A percentile compares a stretch with the other conserved stretches of the same genome.
phyloP scores from a whole-genome alignment of 2,329 filamentous ascomycete species.

The Pezicula radicicola region DNA sequence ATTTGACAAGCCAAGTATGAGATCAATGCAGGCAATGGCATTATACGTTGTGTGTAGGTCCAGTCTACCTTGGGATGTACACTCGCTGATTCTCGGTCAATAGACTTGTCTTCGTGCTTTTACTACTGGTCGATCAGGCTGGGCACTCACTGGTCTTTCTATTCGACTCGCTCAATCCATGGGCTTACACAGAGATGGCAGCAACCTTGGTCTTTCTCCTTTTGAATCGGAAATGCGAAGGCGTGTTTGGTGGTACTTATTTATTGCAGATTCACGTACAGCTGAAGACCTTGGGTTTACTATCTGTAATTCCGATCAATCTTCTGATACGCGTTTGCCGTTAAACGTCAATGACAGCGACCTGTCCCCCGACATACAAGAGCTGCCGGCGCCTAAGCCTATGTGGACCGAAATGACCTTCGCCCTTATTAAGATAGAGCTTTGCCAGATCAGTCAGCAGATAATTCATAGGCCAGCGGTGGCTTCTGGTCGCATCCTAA shows the following conservation, averaged over 20 bases:
- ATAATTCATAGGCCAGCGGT: background rate
- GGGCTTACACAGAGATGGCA: slow-evolving; percentile 53
- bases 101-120: slow-evolving; percentile 41
- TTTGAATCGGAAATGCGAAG: slow-evolving; percentile 56
- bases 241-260: slow-evolving; percentile 54
- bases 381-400: slow-evolving; percentile 3
- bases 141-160: slow-evolving; percentile 52
- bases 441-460: slow-evolving; percentile 4
- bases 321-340: slow-evolving; percentile 53
- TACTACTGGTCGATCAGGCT: slow-evolving; percentile 32
- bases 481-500: background rate
- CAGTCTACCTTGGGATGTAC: background rate
- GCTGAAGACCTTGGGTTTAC: slow-evolving; percentile 59
- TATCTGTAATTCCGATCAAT: slow-evolving; percentile 49
- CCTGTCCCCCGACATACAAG: slow-evolving; percentile 27
- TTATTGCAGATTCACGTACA: slow-evolving; percentile 52
- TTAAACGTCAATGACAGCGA: slow-evolving; percentile 42
- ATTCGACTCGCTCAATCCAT: slow-evolving; percentile 56
- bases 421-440: slow-evolving; percentile 17
- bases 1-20: slow-evolving; percentile 44
- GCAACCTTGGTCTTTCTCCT: slow-evolving; percentile 45
- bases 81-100: background rate
- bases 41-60: slow-evolving; percentile 40
- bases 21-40: slow-evolving; percentile 47
- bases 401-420: slow-evolving; percentile 26